phyloP scores from a whole-genome alignment of 2,329 filamentous ascomycete species.

The Chaetomiaceae sp. region DNA sequence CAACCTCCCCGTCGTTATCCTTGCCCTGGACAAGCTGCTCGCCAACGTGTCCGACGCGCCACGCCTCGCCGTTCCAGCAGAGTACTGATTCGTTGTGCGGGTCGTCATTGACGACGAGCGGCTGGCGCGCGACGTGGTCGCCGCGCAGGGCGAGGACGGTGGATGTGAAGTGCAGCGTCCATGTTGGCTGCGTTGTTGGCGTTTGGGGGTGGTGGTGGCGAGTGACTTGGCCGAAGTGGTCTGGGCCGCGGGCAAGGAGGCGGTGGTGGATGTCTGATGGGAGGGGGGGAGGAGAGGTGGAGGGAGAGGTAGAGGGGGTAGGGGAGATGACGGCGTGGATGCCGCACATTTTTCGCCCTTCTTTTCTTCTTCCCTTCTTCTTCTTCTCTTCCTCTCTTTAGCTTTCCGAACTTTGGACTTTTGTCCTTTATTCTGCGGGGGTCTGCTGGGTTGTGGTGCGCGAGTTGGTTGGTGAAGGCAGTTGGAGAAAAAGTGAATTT shows the following conservation, averaged over 20 bases:
- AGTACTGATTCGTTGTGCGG: slow-evolving; percentile 56
- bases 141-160: slow-evolving; percentile 91
- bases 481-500: too few species aligned
- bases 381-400: too few species aligned
- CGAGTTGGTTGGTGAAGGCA: too few species aligned
- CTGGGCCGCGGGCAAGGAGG: slow-evolving; percentile 55
- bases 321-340: slow-evolving; percentile 50
- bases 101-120: slow-evolving; percentile 44
- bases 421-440: too few species aligned
- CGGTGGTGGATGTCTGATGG: slow-evolving; percentile 38
- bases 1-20: slow-evolving; percentile 67
- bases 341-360: slow-evolving; percentile 56
- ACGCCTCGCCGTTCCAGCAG: slow-evolving; percentile 98
- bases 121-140: slow-evolving; percentile 64
- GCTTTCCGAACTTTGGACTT: too few species aligned
- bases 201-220: slow-evolving; percentile 8
- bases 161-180: slow-evolving; percentile 62
- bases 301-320: slow-evolving; percentile 28
- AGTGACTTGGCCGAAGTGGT: slow-evolving; percentile 47
- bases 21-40: slow-evolving; percentile 38
- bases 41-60: slow-evolving; percentile 72
- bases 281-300: slow-evolving; percentile 24
- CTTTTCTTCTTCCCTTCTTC: too few species aligned
- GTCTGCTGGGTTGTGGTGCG: too few species aligned
- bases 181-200: slow-evolving; percentile 20